Conservation (phyloP, 768 basidiomycete genomes). For the Pleurotus giganteus region DNA sequence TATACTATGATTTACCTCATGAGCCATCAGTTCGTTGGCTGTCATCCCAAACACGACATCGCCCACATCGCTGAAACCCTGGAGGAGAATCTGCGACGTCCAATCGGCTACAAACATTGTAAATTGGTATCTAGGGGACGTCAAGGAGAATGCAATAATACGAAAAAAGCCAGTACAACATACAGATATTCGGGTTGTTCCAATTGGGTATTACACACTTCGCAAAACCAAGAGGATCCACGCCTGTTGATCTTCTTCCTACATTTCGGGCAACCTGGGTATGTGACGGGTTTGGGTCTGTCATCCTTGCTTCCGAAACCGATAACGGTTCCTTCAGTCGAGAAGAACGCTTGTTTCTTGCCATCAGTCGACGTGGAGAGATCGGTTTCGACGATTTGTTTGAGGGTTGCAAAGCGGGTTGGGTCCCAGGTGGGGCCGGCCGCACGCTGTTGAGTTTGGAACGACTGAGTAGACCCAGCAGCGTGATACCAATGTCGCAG, state of each 20-base stretch:
- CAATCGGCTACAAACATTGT: neutral
- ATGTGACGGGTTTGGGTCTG: neutral
- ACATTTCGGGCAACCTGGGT: neutral
- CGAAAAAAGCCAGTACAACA: neutral
- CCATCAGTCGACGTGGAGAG: neutral
- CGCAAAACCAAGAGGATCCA: neutral
- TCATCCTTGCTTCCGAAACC: neutral
- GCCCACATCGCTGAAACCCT: neutral
- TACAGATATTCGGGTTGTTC: neutral
- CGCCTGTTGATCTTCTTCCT: neutral
- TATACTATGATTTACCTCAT: neutral
- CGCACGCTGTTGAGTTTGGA: neutral
- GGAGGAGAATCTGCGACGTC: neutral
- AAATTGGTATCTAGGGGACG: neutral
- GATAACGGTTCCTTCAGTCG: neutral
- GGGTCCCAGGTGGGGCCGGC: neutral
- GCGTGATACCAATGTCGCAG: constrained; percentile 4
- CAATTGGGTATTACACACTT: neutral
- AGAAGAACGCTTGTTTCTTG: neutral
- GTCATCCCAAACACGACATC: neutral
- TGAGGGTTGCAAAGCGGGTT: neutral
- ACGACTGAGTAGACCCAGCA: neutral
- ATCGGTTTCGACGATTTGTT: neutral
- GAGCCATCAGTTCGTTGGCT: neutral
- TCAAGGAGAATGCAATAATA: neutral